Conservation (phyloP, 306 rosid genomes). For the Malus domestica region DNA sequence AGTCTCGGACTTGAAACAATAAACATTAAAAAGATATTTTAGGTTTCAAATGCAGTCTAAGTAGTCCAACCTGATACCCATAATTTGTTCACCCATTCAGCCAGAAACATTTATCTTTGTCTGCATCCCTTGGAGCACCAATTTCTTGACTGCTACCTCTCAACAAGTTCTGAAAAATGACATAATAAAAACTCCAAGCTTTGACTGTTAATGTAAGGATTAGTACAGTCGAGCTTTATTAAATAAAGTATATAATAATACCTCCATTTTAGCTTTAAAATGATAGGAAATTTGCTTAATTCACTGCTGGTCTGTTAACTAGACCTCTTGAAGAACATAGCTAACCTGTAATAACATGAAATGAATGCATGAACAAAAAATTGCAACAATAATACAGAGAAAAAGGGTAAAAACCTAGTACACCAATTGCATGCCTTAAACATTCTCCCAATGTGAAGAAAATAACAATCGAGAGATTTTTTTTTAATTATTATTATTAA, state of each 20-base stretch:
- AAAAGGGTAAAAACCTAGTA: neutral
- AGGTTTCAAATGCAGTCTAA: slow-evolving; percentile 3
- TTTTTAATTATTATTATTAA: too few relatives aligned
- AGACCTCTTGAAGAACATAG: slow-evolving; percentile 82
- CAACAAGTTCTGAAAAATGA: slow-evolving; percentile 58
- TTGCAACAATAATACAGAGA: neutral
- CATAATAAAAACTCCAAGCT: neutral
- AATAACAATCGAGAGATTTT: too few relatives aligned
- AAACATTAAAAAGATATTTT: too few relatives aligned
- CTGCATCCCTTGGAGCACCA: slow-evolving; percentile 93
- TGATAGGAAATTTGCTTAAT: slow-evolving; percentile 77
- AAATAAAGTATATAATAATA: slow-evolving; percentile 5
- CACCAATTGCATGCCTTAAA: too few relatives aligned
- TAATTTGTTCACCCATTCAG: slow-evolving; percentile 89
- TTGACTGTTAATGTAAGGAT: neutral
- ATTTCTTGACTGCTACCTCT: slow-evolving; percentile 94
- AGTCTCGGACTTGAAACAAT: too few relatives aligned
- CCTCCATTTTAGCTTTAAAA: slow-evolving; percentile 46
- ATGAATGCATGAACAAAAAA: neutral
- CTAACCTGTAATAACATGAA: slow-evolving; percentile 46
- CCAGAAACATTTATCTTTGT: slow-evolving; percentile 88
- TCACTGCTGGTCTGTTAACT: slow-evolving; percentile 83
- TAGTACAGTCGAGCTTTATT: slow-evolving; percentile 3
- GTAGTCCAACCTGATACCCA: slow-evolving; percentile 65
- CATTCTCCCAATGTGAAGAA: too few relatives aligned